Percentiles rank a stretch among this genome's conserved stretches.
These are phyloP conservation scores for Saccharomyces eubayanus DNA, from an alignment of 805 yeast species.

Conservation along the genomic window DNA sequence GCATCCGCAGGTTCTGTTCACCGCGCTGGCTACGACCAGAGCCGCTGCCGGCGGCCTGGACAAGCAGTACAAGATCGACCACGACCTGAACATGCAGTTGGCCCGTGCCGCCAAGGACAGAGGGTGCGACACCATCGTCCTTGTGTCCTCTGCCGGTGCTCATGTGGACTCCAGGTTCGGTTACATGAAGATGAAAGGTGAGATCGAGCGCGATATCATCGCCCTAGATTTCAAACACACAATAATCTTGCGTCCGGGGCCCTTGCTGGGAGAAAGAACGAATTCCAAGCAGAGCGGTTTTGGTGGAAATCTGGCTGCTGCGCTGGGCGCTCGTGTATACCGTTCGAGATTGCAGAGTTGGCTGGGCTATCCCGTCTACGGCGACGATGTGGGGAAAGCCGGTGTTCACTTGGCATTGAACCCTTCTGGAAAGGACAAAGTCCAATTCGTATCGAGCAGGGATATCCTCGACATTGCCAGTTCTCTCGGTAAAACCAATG, in stretches of 20 bases:
- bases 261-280: slow-evolving; percentile 55
- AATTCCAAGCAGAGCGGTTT: slow-evolving; percentile 31
- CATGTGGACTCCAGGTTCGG: slow-evolving; percentile 45
- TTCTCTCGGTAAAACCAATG: not conserved
- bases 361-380: slow-evolving; percentile 44
- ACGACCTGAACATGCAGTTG: slow-evolving; percentile 57
- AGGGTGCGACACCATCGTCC: slow-evolving; percentile 59
- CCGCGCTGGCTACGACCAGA: slow-evolving; percentile 70
- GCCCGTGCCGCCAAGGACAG: slow-evolving; percentile 67
- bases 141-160: slow-evolving; percentile 66
- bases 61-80: slow-evolving; percentile 62
- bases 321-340: slow-evolving; percentile 29
- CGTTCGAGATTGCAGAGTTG: slow-evolving; percentile 30
- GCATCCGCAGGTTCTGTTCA: slow-evolving; percentile 38
- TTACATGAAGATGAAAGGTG: slow-evolving; percentile 65
- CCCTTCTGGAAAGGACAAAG: slow-evolving; percentile 18
- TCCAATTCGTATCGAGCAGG: slow-evolving; percentile 24
- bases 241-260: slow-evolving; percentile 72
- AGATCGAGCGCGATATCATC: slow-evolving; percentile 58
- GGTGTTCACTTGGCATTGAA: slow-evolving; percentile 39
- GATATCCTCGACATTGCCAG: slow-evolving; percentile 24
- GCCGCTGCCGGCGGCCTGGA: slow-evolving; percentile 66
- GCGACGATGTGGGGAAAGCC: slow-evolving; percentile 56
- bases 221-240: slow-evolving; percentile 61
- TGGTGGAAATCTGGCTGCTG: slow-evolving; percentile 27